Percentiles rank a stretch among this genome's conserved stretches.
These are phyloP conservation scores for Calonectria pseudoturangicola DNA, from an alignment of 2,329 filamentous ascomycete species.

Conservation along the genomic window DNA sequence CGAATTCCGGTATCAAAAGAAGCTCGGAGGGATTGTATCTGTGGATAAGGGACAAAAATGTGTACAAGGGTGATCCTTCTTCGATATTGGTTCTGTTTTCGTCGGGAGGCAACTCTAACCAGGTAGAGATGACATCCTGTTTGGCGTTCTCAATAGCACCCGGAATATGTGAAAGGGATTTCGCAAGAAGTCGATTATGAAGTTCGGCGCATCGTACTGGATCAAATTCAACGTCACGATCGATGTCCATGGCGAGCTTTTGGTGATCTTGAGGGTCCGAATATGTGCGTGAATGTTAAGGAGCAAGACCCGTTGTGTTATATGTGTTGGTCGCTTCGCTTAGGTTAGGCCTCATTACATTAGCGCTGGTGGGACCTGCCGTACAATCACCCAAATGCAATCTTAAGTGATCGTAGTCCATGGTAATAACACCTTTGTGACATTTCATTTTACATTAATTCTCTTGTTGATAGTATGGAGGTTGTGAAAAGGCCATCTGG, in stretches of 20 bases:
- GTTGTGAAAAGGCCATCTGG: no score
- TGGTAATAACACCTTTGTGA: no score
- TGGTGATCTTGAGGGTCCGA: background rate
- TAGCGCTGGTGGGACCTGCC: background rate
- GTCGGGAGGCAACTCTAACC: background rate
- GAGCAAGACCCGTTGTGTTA: background rate
- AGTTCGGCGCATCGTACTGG: constrained; percentile 6
- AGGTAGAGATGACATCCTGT: constrained; percentile 3
- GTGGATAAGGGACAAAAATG: background rate
- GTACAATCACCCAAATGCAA: no score
- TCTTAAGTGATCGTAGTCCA: no score
- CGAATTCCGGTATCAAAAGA: constrained; percentile 5
- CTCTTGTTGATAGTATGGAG: no score
- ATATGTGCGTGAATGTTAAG: background rate
- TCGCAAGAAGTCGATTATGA: constrained; percentile 7
- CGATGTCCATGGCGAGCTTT: background rate
- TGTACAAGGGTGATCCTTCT: background rate
- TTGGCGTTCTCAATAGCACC: background rate
- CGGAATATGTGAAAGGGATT: background rate
- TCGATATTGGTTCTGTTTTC: constrained; percentile 1
- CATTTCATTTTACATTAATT: no score
- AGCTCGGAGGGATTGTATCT: background rate
- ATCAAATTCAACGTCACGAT: constrained; percentile 4
- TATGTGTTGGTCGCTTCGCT: background rate
- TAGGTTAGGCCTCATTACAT: background rate